phyloP scores from a whole-genome alignment of 1,139 yeast species.

The Debaryomyces nepalensis region DNA sequence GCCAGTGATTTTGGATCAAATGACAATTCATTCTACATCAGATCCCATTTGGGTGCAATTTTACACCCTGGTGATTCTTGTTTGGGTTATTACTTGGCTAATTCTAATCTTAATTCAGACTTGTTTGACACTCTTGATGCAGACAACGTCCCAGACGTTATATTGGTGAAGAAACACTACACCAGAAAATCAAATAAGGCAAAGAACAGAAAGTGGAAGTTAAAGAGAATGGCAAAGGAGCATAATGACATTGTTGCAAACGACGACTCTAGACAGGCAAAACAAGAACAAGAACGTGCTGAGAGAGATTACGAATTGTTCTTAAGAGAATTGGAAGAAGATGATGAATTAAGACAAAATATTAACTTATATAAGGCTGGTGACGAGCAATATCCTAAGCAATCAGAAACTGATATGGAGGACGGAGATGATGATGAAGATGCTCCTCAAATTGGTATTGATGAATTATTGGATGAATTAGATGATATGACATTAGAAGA shows the following conservation, averaged over 20 bases:
- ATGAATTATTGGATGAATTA: slow-evolving; percentile 86
- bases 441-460: slow-evolving; percentile 77
- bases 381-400: slow-evolving; percentile 30
- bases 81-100: slow-evolving; percentile 83
- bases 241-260: slow-evolving; percentile 85
- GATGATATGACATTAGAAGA: slow-evolving; percentile 88
- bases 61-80: slow-evolving; percentile 96
- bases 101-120: slow-evolving; percentile 85
- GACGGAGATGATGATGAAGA: slow-evolving; percentile 63
- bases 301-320: slow-evolving; percentile 95
- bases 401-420: slow-evolving; percentile 46
- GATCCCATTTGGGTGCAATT: slow-evolving; percentile 91
- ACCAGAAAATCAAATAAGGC: slow-evolving; percentile 76
- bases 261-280: slow-evolving; percentile 77
- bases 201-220: slow-evolving; percentile 90
- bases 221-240: slow-evolving; percentile 97
- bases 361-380: slow-evolving; percentile 82
- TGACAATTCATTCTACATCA: slow-evolving; percentile 76
- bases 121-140: slow-evolving; percentile 75
- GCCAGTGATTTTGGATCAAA: slow-evolving; percentile 84
- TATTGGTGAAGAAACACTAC: slow-evolving; percentile 89
- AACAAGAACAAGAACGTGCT: slow-evolving; percentile 88
- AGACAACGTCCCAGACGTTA: slow-evolving; percentile 80
- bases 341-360: slow-evolving; percentile 88
- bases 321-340: slow-evolving; percentile 97